Conservation (phyloP, 2,329 filamentous ascomycete species). For the Plenodomus tracheiphilus region DNA sequence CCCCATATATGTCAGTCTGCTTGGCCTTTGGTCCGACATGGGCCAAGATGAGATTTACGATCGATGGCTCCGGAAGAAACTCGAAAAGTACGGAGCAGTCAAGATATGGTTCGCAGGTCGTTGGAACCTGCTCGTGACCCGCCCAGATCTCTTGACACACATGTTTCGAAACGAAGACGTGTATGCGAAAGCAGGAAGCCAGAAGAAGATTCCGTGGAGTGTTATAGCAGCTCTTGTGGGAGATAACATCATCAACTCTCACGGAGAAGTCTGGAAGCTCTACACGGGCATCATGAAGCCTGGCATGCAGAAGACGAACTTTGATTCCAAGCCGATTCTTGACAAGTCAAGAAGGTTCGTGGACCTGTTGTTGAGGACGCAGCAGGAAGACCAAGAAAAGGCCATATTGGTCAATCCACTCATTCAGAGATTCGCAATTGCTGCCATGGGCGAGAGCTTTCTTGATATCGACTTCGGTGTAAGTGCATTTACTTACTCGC, state of each 20-base stretch:
- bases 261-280: conserved; percentile 37
- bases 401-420: not conserved
- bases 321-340: too few species aligned
- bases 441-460: not conserved
- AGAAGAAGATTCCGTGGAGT: conserved; percentile 38
- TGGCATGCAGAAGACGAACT: conserved; percentile 21
- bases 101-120: conserved; percentile 54
- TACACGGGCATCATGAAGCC: conserved; percentile 37
- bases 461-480: not conserved
- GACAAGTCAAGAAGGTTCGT: too few species aligned
- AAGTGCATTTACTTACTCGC: not conserved
- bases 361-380: conserved; percentile 21
- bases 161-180: conserved; percentile 38
- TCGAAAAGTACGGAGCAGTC: conserved; percentile 50
- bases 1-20: conserved; percentile 50
- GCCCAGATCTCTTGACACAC: conserved; percentile 50
- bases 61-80: conserved; percentile 45
- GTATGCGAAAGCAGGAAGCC: conserved; percentile 37
- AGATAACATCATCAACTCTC: conserved; percentile 40
- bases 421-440: not conserved
- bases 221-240: conserved; percentile 36
- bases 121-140: conserved; percentile 55
- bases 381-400: too few species aligned
- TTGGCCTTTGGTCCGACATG: conserved; percentile 49
- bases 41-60: conserved; percentile 50